phyloP scores from a whole-genome alignment of 768 basidiomycete species.

The Melanogaster broomeanus region DNA sequence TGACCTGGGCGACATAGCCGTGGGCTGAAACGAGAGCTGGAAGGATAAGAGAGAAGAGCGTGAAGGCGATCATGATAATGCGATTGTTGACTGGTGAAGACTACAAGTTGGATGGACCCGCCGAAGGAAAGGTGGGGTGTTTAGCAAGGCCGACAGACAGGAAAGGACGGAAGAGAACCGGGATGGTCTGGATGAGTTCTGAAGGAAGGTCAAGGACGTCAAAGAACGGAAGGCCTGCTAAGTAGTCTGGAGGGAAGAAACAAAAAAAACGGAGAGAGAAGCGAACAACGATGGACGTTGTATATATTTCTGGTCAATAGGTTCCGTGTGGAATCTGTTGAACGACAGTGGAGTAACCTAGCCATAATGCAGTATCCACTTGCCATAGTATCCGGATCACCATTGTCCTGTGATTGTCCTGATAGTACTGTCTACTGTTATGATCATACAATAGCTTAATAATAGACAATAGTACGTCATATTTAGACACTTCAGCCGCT shows the following conservation, averaged over 20 bases:
- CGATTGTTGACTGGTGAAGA: not conserved
- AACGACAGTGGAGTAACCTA: no score
- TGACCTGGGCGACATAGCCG: slow-evolving; percentile 27
- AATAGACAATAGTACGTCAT: no score
- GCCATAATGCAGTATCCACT: no score
- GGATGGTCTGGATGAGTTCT: not conserved
- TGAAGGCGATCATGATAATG: slow-evolving; percentile 18
- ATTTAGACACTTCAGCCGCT: no score
- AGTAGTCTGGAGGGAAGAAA: not conserved
- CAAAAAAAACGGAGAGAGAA: not conserved
- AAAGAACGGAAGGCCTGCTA: not conserved
- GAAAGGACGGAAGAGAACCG: slow-evolving; percentile 3
- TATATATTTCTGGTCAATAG: not conserved
- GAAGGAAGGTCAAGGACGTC: not conserved
- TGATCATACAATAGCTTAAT: no score
- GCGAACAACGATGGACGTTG: not conserved
- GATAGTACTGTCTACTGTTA: no score
- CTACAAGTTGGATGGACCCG: slow-evolving; percentile 9
- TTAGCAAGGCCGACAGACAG: slow-evolving; percentile 1
- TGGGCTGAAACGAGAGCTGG: slow-evolving; percentile 29
- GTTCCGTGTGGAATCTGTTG: no score
- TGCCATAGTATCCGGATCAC: no score
- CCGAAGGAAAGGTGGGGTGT: slow-evolving; percentile 19
- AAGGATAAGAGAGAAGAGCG: slow-evolving; percentile 17
- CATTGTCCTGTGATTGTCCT: no score